Evolutionary conservation across 148 eudicot genomes (phyloP).

Genomic region (Camellia lanceoleosa): DNA sequence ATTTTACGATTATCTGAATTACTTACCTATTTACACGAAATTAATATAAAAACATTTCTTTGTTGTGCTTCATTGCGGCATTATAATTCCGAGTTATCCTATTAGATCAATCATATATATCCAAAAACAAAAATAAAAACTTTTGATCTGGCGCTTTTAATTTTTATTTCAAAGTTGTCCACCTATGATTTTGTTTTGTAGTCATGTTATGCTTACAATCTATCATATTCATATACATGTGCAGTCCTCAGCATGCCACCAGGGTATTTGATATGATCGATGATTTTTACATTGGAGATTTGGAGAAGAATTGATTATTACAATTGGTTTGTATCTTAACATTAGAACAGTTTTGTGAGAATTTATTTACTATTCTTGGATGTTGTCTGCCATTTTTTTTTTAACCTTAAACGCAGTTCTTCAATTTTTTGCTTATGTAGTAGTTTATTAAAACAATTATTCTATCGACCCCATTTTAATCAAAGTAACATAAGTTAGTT

Average conservation of each 20-base stretch:
- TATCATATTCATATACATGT: constrained; percentile 8
- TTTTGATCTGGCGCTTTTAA: neutral
- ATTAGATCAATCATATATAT: neutral
- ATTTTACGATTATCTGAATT: neutral
- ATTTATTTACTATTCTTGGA: neutral
- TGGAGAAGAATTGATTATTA: constrained; percentile 35
- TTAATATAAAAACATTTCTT: neutral
- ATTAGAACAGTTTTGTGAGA: neutral
- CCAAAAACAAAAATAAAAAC: neutral
- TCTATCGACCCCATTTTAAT: neutral
- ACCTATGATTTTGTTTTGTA: neutral
- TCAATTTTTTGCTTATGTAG: neutral
- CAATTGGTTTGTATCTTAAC: neutral
- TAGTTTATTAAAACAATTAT: neutral
- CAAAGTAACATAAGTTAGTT: neutral
- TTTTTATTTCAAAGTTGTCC: neutral
- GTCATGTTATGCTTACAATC: constrained; percentile 1
- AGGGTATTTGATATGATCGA: constrained; percentile 87
- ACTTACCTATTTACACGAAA: neutral
- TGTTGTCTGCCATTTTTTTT: neutral
- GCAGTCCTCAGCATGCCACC: constrained; percentile 92
- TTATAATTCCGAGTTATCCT: neutral
- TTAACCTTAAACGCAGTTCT: neutral
- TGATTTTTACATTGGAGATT: constrained; percentile 79
- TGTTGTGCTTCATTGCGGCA: neutral